Percentiles rank a stretch among this genome's conserved stretches.
These are phyloP conservation scores for Auriscalpium microsporum DNA, from an alignment of 768 basidiomycete genomes.

Conservation along the genomic window DNA sequence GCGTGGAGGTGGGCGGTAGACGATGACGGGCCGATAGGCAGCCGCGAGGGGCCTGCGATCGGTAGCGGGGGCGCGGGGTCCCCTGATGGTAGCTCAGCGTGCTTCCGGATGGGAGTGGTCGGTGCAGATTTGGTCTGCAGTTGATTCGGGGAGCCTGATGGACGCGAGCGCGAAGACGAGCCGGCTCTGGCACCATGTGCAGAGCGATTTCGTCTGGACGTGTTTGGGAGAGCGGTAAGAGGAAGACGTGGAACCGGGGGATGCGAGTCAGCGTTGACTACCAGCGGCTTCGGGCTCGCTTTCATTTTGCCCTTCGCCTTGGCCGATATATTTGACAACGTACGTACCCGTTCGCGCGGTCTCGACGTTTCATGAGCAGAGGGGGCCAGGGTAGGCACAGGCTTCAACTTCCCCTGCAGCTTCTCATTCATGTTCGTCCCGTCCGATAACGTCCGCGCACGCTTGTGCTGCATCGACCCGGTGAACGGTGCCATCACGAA, in stretches of 20 bases:
- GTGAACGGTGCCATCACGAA: neutral
- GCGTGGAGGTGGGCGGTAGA: too few relatives aligned
- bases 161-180: neutral
- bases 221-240: neutral
- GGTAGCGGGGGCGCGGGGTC: neutral
- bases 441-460: slow-evolving; percentile 3
- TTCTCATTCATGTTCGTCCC: neutral
- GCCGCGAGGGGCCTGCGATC: too few relatives aligned
- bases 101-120: neutral
- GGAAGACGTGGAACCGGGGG: neutral
- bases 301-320: neutral
- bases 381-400: neutral
- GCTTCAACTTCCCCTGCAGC: neutral
- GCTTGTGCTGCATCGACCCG: neutral
- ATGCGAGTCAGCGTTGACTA: neutral
- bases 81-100: neutral
- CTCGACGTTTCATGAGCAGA: neutral
- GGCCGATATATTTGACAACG: neutral
- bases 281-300: neutral
- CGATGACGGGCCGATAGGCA: too few relatives aligned
- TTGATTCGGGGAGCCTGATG: neutral
- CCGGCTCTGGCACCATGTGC: too few relatives aligned
- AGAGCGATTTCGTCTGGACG: neutral
- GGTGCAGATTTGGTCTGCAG: neutral
- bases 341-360: neutral